A percentile compares a stretch with the other conserved stretches of the same genome.
Conservation (phyloP, 2,329 filamentous ascomycete species). For the Paraphoma sp. region DNA sequence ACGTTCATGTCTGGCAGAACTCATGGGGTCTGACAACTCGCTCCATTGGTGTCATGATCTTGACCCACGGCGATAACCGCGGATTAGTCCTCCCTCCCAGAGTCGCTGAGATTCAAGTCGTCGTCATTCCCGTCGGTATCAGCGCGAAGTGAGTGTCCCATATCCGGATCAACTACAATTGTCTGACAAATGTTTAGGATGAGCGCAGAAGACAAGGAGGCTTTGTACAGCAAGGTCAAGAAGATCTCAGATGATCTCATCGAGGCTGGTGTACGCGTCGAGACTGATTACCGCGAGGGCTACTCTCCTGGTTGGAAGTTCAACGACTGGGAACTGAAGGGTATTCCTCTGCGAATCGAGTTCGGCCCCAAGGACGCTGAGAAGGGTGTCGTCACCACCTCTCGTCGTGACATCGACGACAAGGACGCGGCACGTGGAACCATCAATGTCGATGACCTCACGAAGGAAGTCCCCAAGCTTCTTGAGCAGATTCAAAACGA, state of each 20-base stretch:
- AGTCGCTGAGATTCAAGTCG: conserved; percentile 82
- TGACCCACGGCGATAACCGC: conserved; percentile 96
- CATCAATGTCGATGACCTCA: conserved; percentile 76
- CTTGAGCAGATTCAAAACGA: conserved; percentile 90
- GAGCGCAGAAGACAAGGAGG: conserved; percentile 75
- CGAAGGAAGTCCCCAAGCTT: conserved; percentile 75
- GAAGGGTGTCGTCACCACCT: conserved; percentile 81
- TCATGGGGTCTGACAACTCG: conserved; percentile 98
- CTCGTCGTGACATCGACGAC: conserved; percentile 83
- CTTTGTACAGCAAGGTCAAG: conserved; percentile 78
- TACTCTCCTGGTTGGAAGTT: conserved; percentile 97
- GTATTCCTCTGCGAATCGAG: conserved; percentile 90
- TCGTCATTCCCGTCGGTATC: conserved; percentile 91
- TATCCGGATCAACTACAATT: too few relatives aligned
- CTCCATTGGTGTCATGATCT: conserved; percentile 98
- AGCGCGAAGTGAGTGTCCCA: conserved; percentile 74
- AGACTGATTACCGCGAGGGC: conserved; percentile 84
- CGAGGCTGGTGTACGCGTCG: conserved; percentile 76
- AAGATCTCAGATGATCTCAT: conserved; percentile 73
- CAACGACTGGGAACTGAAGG: conserved; percentile 98
- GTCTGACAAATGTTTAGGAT: conserved; percentile 28
- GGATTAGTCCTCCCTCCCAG: conserved; percentile 92
- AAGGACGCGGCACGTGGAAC: conserved; percentile 68
- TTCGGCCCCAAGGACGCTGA: conserved; percentile 94
- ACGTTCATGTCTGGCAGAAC: conserved; percentile 96